Conservation (phyloP, 345 rosid genomes). For the Linum lewisii region DNA sequence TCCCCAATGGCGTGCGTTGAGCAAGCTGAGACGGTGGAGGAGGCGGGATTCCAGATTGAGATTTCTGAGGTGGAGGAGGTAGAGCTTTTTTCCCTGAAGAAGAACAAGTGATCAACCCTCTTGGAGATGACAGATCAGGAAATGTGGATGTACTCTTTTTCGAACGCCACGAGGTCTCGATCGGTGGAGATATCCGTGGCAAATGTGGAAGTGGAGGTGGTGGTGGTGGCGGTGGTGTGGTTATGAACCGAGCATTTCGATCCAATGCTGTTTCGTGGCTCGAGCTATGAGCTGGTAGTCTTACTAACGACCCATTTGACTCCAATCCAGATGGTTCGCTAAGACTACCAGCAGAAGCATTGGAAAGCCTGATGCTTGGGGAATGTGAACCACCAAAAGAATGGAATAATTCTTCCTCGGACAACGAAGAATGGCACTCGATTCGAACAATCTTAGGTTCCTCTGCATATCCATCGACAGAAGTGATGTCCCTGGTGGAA, state of each 20-base stretch:
- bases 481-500: slow-evolving; percentile 61
- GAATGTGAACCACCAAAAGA: slow-evolving; percentile 52
- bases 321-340: slow-evolving; percentile 27
- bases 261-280: not conserved
- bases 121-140: slow-evolving; percentile 22
- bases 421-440: slow-evolving; percentile 39
- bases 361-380: slow-evolving; percentile 40
- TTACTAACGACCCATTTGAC: slow-evolving; percentile 9
- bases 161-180: slow-evolving; percentile 11
- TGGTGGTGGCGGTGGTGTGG: slow-evolving; percentile 17
- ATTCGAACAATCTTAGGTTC: slow-evolving; percentile 25
- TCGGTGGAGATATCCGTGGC: slow-evolving; percentile 21
- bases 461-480: slow-evolving; percentile 38
- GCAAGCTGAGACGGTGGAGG: slow-evolving; percentile 52
- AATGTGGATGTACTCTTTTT: slow-evolving; percentile 13
- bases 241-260: not conserved
- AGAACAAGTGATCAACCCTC: no score
- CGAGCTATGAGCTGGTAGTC: not conserved
- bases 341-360: slow-evolving; percentile 49
- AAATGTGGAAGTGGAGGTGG: slow-evolving; percentile 33
- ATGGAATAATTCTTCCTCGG: slow-evolving; percentile 85
- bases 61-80: slow-evolving; percentile 17
- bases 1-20: slow-evolving; percentile 37
- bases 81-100: no score
- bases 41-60: slow-evolving; percentile 28